Base-by-base conservation (phyloP, 345 rosid genomes). In the Brassica carinata region DNA sequence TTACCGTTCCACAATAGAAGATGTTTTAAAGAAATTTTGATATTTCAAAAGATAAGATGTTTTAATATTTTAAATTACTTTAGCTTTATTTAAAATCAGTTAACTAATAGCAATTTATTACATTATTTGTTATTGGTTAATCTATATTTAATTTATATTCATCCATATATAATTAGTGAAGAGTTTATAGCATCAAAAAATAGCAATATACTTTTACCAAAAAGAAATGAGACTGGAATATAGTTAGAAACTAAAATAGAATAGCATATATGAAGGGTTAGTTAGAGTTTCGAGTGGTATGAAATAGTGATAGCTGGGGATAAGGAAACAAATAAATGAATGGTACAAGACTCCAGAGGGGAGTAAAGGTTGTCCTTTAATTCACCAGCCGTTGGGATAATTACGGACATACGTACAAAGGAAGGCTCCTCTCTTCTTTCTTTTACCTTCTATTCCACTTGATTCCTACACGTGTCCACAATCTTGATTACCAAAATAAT, bases 321-420 rank as follows among this genome's bases (percentile, higher is more conserved):
- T 48, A 69, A 69, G 58, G 63, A 53, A 69, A 59, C 15, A 72
- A 13, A 73, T 61, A 73, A 61, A 73, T 63, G 69, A 38, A 62
- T 29, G 40, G 43, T 40, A 43, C 14, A 64, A 72, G 27, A 36
- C 55, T 36, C 26, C 3, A 23, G 19, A 72, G 19, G 14, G 31
- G 48, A 19, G 23, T 58, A 72, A 69, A 72, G 19, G 75, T 43
- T 77, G 80, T 61, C 75, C 17, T 30, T 77, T 30, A 59, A 77
- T 69, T 61, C 63, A 59, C n/a, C n/a, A 61, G 74, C 70, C 70
- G 77, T 15, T 13, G 18, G 31, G 79, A 64, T 45, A 70, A 62
- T 66, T 82, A 81, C 67, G 66, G 83, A 82, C 87, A 84, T 36
- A 82, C 77, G 58, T 80, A 51, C 70, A 73, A 14, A 19, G 3